Percentiles rank a stretch among this genome's conserved stretches.
Evolutionary conservation across 1,284 basidiomycete genomes (phyloP).

Genomic region (Laetiporus sulphureus): DNA sequence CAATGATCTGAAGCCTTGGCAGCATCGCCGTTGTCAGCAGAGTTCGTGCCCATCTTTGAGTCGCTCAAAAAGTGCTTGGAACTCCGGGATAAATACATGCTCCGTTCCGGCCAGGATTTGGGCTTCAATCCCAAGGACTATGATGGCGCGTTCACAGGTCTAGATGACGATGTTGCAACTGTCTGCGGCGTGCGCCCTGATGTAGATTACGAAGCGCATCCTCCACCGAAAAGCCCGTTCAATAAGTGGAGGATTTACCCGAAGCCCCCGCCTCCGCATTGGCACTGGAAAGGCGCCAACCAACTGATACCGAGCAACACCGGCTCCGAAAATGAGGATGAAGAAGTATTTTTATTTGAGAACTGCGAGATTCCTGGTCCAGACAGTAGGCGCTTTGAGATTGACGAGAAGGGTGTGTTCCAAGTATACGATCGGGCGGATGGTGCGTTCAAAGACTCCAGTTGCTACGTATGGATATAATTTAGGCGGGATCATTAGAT

Average conservation of each 20-base stretch:
- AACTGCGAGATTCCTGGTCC: constrained; percentile 65
- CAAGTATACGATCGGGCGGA: constrained; percentile 60
- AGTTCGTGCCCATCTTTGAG: constrained; percentile 51
- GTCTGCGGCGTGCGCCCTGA: constrained; percentile 66
- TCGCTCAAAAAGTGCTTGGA: constrained; percentile 75
- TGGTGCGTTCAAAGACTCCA: constrained; percentile 29
- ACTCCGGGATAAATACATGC: constrained; percentile 90
- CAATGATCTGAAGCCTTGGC: constrained; percentile 8
- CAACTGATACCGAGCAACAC: constrained; percentile 39
- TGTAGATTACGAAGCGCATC: constrained; percentile 28
- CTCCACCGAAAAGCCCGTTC: constrained; percentile 27
- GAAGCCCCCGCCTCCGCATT: constrained; percentile 85
- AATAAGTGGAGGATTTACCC: constrained; percentile 86
- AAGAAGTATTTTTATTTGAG: constrained; percentile 61
- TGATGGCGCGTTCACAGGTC: constrained; percentile 67
- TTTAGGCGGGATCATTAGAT: constrained; percentile 2
- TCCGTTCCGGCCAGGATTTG: constrained; percentile 75
- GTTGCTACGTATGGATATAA: background rate
- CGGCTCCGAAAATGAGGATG: constrained; percentile 27
- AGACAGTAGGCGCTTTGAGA: constrained; percentile 50
- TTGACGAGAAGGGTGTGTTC: constrained; percentile 85
- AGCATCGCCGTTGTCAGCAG: constrained; percentile 41
- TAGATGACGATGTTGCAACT: constrained; percentile 51
- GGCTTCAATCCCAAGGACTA: constrained; percentile 91
- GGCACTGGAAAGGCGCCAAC: constrained; percentile 75